These are phyloP conservation scores for Nemania bipapillata DNA, from an alignment of 2,329 filamentous ascomycete genomes.

Conservation along the genomic window DNA sequence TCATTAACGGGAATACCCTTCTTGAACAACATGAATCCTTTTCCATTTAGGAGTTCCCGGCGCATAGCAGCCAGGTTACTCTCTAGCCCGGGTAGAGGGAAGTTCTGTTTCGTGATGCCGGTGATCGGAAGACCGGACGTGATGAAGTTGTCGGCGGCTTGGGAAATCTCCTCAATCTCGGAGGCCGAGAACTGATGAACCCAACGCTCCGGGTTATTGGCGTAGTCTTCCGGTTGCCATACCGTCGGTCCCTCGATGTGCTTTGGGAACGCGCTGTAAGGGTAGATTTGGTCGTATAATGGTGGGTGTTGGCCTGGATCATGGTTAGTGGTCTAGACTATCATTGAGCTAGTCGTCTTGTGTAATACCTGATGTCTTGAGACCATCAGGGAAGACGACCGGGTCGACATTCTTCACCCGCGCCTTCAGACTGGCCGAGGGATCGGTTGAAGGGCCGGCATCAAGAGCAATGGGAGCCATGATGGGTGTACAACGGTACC, in stretches of 20 bases:
- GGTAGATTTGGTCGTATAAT: conserved; percentile 67
- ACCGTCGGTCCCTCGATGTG: conserved; percentile 73
- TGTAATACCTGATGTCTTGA: conserved; percentile 63
- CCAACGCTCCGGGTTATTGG: conserved; percentile 72
- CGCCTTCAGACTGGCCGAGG: conserved; percentile 43
- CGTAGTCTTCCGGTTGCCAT: conserved; percentile 73
- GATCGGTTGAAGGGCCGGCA: conserved; percentile 37
- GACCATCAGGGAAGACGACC: conserved; percentile 70
- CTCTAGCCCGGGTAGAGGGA: conserved; percentile 68
- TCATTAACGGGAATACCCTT: conserved; percentile 80
- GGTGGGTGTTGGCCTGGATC: conserved; percentile 73
- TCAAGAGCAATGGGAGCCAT: conserved; percentile 49
- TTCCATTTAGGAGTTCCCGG: conserved; percentile 79
- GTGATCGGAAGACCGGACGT: conserved; percentile 69
- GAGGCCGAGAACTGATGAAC: conserved; percentile 71
- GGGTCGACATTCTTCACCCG: conserved; percentile 46
- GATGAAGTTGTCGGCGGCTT: conserved; percentile 71
- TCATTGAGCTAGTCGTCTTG: conserved; percentile 3
- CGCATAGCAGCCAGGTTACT: conserved; percentile 66
- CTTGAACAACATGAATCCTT: conserved; percentile 84
- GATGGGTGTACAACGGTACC: not conserved
- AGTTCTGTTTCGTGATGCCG: conserved; percentile 69
- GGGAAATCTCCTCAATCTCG: conserved; percentile 70
- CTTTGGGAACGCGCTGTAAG: conserved; percentile 73
- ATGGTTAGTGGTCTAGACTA: conserved; percentile 42